Conservation (phyloP, 2,329 filamentous ascomycete genomes). For the Arthrobotrys sinensis region DNA sequence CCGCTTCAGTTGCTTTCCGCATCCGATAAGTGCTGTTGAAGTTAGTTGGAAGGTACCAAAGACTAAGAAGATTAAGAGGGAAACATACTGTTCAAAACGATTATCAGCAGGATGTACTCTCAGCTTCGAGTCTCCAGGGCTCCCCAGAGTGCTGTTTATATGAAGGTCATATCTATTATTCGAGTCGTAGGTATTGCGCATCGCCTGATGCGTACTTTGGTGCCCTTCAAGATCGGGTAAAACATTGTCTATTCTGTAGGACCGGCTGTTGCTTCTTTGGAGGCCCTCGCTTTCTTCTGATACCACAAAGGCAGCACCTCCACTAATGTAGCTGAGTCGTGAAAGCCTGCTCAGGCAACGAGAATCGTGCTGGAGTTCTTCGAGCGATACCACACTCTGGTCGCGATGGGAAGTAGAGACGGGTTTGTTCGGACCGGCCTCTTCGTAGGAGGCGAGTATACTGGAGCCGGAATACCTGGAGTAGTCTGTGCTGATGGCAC, state of each 20-base stretch:
- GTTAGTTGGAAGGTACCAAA: not conserved
- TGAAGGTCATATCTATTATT: not conserved
- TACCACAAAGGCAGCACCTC: slow-evolving; percentile 34
- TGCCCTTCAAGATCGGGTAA: not conserved
- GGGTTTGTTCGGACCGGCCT: not conserved
- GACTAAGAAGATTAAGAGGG: not conserved
- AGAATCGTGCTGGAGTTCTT: slow-evolving; percentile 12
- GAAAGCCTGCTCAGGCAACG: slow-evolving; percentile 26
- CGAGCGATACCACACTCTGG: not conserved
- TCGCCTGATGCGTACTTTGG: not conserved
- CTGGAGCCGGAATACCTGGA: slow-evolving; percentile 37
- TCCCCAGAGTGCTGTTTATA: slow-evolving; percentile 29
- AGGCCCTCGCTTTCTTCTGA: slow-evolving; percentile 18
- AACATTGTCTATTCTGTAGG: slow-evolving; percentile 25
- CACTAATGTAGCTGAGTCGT: slow-evolving; percentile 40
- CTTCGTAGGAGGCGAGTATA: not conserved
- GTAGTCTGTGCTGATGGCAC: not conserved
- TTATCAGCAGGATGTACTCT: slow-evolving; percentile 50
- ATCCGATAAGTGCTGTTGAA: slow-evolving; percentile 47
- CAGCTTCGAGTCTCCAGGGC: slow-evolving; percentile 5
- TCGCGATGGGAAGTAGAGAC: not conserved
- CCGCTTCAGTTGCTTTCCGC: slow-evolving; percentile 37
- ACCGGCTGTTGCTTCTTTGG: slow-evolving; percentile 8
- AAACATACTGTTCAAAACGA: slow-evolving; percentile 55
- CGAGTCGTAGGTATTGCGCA: not conserved